These are phyloP conservation scores for Neonectria sp. DNA, from an alignment of 2,329 filamentous ascomycete species.

Conservation along the genomic window DNA sequence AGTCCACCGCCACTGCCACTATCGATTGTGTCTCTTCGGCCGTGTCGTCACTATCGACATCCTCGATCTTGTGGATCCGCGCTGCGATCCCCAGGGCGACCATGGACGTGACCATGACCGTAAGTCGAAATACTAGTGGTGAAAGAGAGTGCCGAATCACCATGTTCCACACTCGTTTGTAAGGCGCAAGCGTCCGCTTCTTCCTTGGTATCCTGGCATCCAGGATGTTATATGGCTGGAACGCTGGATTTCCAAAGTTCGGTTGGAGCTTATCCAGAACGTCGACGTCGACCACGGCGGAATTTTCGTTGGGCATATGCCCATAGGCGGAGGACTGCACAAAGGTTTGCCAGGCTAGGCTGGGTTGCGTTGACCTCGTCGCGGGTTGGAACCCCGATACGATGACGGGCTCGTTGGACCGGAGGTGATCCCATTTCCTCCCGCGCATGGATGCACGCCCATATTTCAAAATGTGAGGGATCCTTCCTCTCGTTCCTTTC, in stretches of 20 bases:
- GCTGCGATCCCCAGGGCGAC: constrained; percentile 84
- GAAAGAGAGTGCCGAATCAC: constrained; percentile 88
- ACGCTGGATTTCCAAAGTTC: constrained; percentile 59
- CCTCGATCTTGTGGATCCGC: constrained; percentile 77
- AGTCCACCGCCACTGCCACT: constrained; percentile 91
- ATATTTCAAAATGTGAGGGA: constrained; percentile 64
- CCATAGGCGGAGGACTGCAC: constrained; percentile 69
- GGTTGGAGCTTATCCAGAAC: constrained; percentile 64
- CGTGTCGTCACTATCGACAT: constrained; percentile 56
- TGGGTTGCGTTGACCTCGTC: constrained; percentile 54
- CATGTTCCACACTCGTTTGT: constrained; percentile 75
- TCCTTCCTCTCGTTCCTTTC: constrained; percentile 52
- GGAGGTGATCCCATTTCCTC: constrained; percentile 73
- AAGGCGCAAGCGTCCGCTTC: constrained; percentile 52
- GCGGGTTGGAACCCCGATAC: constrained; percentile 64
- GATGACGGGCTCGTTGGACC: constrained; percentile 72
- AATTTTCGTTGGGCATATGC: constrained; percentile 62
- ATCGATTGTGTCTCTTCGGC: constrained; percentile 82
- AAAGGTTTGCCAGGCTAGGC: constrained; percentile 67
- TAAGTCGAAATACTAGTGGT: constrained; percentile 85
- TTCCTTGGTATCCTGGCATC: constrained; percentile 49
- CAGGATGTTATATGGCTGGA: constrained; percentile 50
- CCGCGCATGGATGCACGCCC: constrained; percentile 63
- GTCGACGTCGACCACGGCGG: constrained; percentile 63
- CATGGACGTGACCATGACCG: constrained; percentile 86